These are phyloP conservation scores for Fistulifera solaris DNA, from an alignment of 108 stramenopile genomes.

Conservation along the genomic window DNA sequence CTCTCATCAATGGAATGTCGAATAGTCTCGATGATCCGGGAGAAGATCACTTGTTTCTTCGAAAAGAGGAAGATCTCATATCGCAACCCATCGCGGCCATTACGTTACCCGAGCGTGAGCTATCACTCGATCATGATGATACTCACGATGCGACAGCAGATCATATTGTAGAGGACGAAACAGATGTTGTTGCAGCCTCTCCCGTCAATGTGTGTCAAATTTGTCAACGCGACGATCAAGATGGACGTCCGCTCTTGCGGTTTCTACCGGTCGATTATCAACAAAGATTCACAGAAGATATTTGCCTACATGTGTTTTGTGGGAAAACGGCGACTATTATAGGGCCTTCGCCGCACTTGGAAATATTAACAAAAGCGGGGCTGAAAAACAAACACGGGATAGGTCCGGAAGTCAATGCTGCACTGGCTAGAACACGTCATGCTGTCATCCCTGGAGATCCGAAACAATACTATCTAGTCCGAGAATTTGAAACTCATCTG, in stretches of 20 bases:
- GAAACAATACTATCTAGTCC: conserved; percentile 24
- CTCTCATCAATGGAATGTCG: too few relatives aligned
- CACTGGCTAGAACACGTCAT: conserved; percentile 25
- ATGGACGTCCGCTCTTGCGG: conserved; percentile 18
- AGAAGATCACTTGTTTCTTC: too few relatives aligned
- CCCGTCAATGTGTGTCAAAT: conserved; percentile 14
- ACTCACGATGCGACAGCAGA: too few relatives aligned
- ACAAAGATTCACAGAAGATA: conserved; percentile 16
- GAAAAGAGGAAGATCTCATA: too few relatives aligned
- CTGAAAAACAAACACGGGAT: conserved; percentile 42
- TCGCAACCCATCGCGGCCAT: too few relatives aligned
- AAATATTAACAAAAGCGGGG: conserved; percentile 36
- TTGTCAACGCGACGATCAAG: conserved; percentile 18
- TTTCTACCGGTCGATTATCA: conserved; percentile 23
- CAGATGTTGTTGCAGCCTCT: conserved; percentile 10
- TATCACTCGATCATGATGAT: too few relatives aligned
- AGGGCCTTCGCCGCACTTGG: conserved; percentile 9
- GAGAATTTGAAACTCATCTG: conserved; percentile 38
- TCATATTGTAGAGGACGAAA: conserved; percentile 2
- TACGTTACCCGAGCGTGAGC: too few relatives aligned
- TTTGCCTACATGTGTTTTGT: conserved; percentile 32
- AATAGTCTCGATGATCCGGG: too few relatives aligned
- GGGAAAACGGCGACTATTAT: conserved; percentile 38
- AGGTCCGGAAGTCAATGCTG: conserved; percentile 32
- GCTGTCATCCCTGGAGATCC: conserved; percentile 14